These are phyloP conservation scores for Aspergillus costaricaensis DNA, from an alignment of 2,329 filamentous ascomycete genomes.

Conservation along the genomic window DNA sequence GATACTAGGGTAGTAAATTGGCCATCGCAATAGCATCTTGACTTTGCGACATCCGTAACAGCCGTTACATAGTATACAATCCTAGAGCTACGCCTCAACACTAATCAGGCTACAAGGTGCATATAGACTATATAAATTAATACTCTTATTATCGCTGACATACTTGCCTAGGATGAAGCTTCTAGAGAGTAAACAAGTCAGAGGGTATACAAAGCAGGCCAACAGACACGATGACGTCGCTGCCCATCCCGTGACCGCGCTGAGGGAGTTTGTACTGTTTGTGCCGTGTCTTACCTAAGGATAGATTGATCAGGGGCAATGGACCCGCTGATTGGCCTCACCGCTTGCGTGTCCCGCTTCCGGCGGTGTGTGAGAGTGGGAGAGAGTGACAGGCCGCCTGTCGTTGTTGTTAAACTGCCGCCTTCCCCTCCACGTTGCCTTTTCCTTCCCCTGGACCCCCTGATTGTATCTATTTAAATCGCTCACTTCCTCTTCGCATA, in stretches of 20 bases:
- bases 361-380: conserved; percentile 28
- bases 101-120: conserved; percentile 22
- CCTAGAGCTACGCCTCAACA: conserved; percentile 46
- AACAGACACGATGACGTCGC: conserved; percentile 35
- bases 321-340: conserved; percentile 22
- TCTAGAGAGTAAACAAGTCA: too few species aligned
- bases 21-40: not conserved
- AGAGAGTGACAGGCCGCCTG: conserved; percentile 22
- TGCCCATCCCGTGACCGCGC: conserved; percentile 2
- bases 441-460: conserved; percentile 5
- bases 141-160: conserved; percentile 24
- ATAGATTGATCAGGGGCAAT: conserved; percentile 10
- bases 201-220: not conserved
- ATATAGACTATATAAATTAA: conserved; percentile 19
- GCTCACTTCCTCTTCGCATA: conserved; percentile 9
- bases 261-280: conserved; percentile 31
- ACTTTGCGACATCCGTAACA: not conserved
- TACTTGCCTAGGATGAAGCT: conserved; percentile 14
- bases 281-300: conserved; percentile 9
- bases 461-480: conserved; percentile 2
- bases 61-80: conserved; percentile 57
- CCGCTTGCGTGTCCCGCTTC: conserved; percentile 34
- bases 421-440: conserved; percentile 12
- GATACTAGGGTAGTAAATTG: conserved; percentile 5
- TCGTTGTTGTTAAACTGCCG: conserved; percentile 20